Evolutionary conservation across 2,329 filamentous ascomycete species (phyloP).

Genomic region (Keithomyces neogunnii): DNA sequence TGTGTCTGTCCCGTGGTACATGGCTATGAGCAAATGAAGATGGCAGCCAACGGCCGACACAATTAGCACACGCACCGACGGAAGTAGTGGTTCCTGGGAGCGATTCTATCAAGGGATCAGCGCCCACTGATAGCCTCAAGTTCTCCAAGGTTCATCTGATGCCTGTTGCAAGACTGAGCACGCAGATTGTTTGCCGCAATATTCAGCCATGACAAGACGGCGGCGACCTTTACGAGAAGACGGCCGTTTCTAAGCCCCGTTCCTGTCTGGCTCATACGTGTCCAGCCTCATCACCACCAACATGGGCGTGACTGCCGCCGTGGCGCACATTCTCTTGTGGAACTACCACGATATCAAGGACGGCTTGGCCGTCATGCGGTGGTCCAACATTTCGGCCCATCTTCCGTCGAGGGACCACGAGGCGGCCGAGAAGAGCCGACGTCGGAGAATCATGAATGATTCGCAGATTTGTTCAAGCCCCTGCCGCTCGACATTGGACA

Average conservation of each 20-base stretch:
- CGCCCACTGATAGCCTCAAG: too few species aligned
- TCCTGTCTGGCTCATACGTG: slow-evolving; percentile 30
- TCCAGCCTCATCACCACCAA: slow-evolving; percentile 34
- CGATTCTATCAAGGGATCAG: too few species aligned
- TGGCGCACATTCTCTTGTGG: slow-evolving; percentile 20
- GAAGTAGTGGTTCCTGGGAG: too few species aligned
- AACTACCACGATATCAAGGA: slow-evolving; percentile 15
- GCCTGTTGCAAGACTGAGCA: too few species aligned
- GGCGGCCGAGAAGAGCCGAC: background rate
- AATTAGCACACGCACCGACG: too few species aligned
- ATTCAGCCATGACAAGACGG: background rate
- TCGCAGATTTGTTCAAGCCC: background rate
- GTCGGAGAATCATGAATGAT: background rate
- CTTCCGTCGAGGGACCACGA: background rate
- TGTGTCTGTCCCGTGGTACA: too few species aligned
- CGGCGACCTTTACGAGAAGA: background rate
- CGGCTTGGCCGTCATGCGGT: slow-evolving; percentile 11
- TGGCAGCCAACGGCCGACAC: too few species aligned
- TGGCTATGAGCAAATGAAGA: too few species aligned
- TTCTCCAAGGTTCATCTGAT: too few species aligned
- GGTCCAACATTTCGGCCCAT: slow-evolving; percentile 1
- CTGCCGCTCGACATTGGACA: too few species aligned
- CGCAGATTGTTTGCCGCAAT: background rate
- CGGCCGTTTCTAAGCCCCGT: slow-evolving; percentile 15
- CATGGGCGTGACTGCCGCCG: slow-evolving; percentile 35